These are phyloP conservation scores for Arthrobotrys entomopaga DNA, from an alignment of 2,329 filamentous ascomycete species.

Conservation along the genomic window DNA sequence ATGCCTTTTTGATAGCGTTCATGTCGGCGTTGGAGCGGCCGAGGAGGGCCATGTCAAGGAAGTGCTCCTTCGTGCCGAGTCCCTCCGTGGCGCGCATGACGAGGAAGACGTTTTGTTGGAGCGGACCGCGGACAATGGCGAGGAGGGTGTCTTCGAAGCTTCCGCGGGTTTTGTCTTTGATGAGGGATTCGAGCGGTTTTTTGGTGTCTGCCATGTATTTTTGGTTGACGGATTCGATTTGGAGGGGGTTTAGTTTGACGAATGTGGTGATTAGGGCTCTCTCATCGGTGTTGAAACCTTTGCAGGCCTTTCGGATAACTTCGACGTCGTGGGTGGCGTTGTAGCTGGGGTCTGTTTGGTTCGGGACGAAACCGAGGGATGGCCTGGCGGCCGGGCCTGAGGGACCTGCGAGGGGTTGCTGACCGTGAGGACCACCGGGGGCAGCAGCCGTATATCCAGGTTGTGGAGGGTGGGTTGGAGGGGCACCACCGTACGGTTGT, in stretches of 20 bases:
- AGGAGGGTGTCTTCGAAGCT: slow-evolving; percentile 80
- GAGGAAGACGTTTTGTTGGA: slow-evolving; percentile 77
- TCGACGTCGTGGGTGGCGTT: slow-evolving; percentile 77
- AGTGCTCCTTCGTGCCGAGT: slow-evolving; percentile 82
- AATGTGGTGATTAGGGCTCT: slow-evolving; percentile 77
- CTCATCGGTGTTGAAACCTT: slow-evolving; percentile 91
- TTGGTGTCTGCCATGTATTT: slow-evolving; percentile 74
- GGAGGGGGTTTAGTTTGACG: slow-evolving; percentile 75
- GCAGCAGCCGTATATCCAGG: slow-evolving; percentile 60
- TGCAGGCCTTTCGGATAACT: slow-evolving; percentile 83
- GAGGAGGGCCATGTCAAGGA: slow-evolving; percentile 87
- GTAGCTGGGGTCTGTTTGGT: slow-evolving; percentile 58
- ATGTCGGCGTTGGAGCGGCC: slow-evolving; percentile 87
- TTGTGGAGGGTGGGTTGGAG: slow-evolving; percentile 54
- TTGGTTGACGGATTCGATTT: slow-evolving; percentile 75
- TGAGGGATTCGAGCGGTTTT: slow-evolving; percentile 77
- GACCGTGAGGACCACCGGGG: slow-evolving; percentile 57
- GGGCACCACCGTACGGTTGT: slow-evolving; percentile 37
- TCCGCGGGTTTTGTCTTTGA: slow-evolving; percentile 79
- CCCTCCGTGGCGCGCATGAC: slow-evolving; percentile 79
- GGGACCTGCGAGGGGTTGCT: slow-evolving; percentile 14
- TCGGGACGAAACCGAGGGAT: slow-evolving; percentile 48
- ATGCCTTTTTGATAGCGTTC: slow-evolving; percentile 82
- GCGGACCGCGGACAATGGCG: slow-evolving; percentile 79
- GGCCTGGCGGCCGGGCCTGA: slow-evolving; percentile 47